Percentiles rank a stretch among this genome's conserved stretches.
Evolutionary conservation across 108 stramenopile species (phyloP).

Genomic region (Cyclotella atomus): DNA sequence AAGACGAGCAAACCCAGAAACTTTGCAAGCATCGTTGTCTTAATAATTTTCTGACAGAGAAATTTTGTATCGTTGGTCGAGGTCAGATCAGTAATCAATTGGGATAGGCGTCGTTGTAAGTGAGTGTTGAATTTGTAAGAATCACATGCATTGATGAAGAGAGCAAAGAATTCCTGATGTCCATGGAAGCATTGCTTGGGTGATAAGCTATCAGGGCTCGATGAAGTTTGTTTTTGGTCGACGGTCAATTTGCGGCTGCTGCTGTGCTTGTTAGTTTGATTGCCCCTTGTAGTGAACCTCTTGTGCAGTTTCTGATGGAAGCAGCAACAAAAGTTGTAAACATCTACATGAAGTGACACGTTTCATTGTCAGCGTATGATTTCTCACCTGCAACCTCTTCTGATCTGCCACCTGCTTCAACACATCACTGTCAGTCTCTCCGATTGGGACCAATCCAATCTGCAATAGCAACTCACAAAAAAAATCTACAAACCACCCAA

Average conservation of each 20-base stretch:
- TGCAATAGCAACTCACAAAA: slow-evolving; percentile 81
- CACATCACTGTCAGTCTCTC: slow-evolving; percentile 83
- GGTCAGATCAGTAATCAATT: slow-evolving; percentile 22
- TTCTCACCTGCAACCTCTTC: slow-evolving; percentile 64
- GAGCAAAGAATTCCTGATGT: slow-evolving; percentile 85
- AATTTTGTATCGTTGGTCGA: slow-evolving; percentile 43
- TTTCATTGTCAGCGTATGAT: background rate
- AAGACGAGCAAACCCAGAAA: slow-evolving; percentile 82
- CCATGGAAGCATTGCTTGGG: slow-evolving; percentile 73
- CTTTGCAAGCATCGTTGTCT: slow-evolving; percentile 67
- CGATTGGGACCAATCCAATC: slow-evolving; percentile 71
- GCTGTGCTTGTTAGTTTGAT: slow-evolving; percentile 46
- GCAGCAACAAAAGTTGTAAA: background rate
- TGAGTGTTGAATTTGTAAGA: slow-evolving; percentile 70
- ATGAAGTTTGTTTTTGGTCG: slow-evolving; percentile 39
- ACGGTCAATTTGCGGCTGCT: slow-evolving; percentile 53
- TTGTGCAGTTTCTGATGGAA: slow-evolving; percentile 68
- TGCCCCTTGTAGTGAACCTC: slow-evolving; percentile 63
- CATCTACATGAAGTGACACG: no score
- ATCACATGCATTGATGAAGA: slow-evolving; percentile 70
- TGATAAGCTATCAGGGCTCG: slow-evolving; percentile 10
- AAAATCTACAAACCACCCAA: slow-evolving; percentile 79
- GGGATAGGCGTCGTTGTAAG: slow-evolving; percentile 43
- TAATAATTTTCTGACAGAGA: slow-evolving; percentile 46
- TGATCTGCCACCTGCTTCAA: slow-evolving; percentile 64